phyloP scores from a whole-genome alignment of 495 filamentous ascomycete species.

The Arthonia radiata region DNA sequence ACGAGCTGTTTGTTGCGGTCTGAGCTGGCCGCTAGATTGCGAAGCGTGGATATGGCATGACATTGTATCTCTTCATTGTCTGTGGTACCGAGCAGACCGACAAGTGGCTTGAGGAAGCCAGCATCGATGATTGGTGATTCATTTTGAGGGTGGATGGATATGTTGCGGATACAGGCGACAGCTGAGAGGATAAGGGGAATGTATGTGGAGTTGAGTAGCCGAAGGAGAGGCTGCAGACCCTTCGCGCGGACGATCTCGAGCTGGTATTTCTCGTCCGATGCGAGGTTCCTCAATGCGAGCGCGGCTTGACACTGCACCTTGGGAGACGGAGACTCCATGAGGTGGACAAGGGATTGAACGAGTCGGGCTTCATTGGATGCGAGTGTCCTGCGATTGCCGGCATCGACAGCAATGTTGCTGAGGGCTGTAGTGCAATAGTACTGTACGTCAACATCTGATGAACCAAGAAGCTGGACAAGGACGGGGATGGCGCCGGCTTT shows the following conservation, averaged over 20 bases:
- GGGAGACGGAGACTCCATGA: constrained; percentile 92
- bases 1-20: constrained; percentile 94
- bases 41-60: constrained; percentile 88
- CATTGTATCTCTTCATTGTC: constrained; percentile 99
- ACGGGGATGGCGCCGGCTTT: constrained; percentile 92
- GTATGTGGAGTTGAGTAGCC: constrained; percentile 80
- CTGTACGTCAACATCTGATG: constrained; percentile 84
- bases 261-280: constrained; percentile 96
- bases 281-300: constrained; percentile 76
- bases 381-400: constrained; percentile 67
- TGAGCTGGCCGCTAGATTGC: constrained; percentile 87
- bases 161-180: constrained; percentile 94
- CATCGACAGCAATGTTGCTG: constrained; percentile 93
- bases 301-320: constrained; percentile 98
- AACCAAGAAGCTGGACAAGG: constrained; percentile 77
- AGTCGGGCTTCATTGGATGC: constrained; percentile 72
- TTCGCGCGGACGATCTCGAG: constrained; percentile 82
- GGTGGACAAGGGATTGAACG: constrained; percentile 74
- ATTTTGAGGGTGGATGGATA: constrained; percentile 94
- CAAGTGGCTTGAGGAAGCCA: constrained; percentile 77
- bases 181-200: constrained; percentile 88
- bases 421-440: constrained; percentile 98
- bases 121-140: constrained; percentile 99
- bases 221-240: constrained; percentile 61
- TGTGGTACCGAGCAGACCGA: constrained; percentile 79